A percentile compares a stretch with the other conserved stretches of the same genome.
Evolutionary conservation across 2,329 filamentous ascomycete genomes (phyloP).

Genomic region (Emericellopsis atlantica): DNA sequence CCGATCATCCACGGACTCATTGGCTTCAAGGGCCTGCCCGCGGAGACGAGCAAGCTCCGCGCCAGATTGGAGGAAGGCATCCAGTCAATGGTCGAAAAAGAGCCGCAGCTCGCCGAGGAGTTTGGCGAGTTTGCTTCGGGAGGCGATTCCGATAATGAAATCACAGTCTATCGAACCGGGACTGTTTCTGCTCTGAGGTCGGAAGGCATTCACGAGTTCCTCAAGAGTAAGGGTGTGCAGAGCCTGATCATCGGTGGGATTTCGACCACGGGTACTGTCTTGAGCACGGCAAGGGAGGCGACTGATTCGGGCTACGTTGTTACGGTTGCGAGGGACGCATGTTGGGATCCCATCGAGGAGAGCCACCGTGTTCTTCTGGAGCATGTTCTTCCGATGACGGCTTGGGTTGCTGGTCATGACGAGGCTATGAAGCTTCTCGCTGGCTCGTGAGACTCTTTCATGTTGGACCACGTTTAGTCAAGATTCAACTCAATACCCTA

Average conservation of each 20-base stretch:
- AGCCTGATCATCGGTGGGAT: background rate
- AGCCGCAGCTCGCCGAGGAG: background rate
- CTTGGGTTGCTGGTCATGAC: background rate
- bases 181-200: background rate
- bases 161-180: background rate
- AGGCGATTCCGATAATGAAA: background rate
- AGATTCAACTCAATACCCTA: too few relatives aligned
- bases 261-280: background rate
- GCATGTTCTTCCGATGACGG: background rate
- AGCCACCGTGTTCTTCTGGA: background rate
- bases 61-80: background rate
- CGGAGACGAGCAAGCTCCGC: background rate
- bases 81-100: background rate
- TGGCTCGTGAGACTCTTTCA: background rate
- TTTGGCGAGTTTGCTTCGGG: too few relatives aligned
- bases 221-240: background rate
- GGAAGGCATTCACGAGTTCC: background rate
- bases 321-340: background rate
- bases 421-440: background rate
- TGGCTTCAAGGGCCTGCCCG: background rate
- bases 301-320: background rate
- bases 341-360: background rate
- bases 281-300: background rate
- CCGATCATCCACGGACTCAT: background rate
- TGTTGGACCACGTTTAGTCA: background rate